A percentile compares a stretch with the other conserved stretches of the same genome.
phyloP scores from a whole-genome alignment of 2,329 filamentous ascomycete genomes.

The Pestalotiopsis sp. region DNA sequence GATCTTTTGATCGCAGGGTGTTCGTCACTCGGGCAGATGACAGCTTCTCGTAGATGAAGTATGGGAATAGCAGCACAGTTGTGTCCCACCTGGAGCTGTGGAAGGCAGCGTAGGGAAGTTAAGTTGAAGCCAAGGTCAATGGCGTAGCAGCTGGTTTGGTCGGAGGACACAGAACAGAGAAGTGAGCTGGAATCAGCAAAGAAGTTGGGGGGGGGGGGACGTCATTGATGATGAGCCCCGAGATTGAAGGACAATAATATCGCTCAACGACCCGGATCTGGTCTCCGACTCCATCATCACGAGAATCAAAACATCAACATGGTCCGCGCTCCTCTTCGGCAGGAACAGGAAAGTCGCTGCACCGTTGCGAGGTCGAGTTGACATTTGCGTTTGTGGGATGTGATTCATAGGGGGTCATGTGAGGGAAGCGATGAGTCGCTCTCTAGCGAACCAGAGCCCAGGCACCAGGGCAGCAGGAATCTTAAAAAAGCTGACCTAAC shows the following conservation, averaged over 20 bases:
- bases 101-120: too few species aligned
- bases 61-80: too few species aligned
- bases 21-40: too few species aligned
- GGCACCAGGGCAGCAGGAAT: not conserved
- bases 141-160: too few species aligned
- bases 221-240: too few species aligned
- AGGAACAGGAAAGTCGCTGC: not conserved
- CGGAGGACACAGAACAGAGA: too few species aligned
- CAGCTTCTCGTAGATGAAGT: too few species aligned
- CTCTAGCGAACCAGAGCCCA: not conserved
- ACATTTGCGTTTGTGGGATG: not conserved
- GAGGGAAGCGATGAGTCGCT: conserved; percentile 4
- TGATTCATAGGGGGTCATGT: conserved; percentile 7
- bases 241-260: not conserved
- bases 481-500: not conserved
- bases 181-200: too few species aligned
- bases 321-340: not conserved
- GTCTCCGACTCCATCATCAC: not conserved
- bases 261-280: not conserved
- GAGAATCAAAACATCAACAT: not conserved
- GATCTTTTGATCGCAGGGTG: too few species aligned
- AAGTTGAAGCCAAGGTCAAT: too few species aligned
- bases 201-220: too few species aligned
- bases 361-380: not conserved
- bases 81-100: too few species aligned